phyloP scores from a whole-genome alignment of 2,329 filamentous ascomycete species.

The Calonectria multiphialidica region DNA sequence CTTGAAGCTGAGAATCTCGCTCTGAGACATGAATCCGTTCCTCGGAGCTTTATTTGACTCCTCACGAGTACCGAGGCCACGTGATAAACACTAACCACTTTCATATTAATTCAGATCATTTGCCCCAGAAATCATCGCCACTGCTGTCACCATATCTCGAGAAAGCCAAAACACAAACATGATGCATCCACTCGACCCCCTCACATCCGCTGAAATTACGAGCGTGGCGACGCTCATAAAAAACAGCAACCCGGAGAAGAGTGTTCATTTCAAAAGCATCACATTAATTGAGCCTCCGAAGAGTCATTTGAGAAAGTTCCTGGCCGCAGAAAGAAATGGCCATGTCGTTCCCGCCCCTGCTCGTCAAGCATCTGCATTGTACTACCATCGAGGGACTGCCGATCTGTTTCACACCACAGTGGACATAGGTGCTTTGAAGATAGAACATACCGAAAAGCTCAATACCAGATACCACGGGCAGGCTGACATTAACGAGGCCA shows the following conservation, averaged over 20 bases:
- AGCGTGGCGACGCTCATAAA: background rate
- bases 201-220: conserved; percentile 4
- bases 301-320: conserved; percentile 15
- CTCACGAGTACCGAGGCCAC: no score
- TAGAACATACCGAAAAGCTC: conserved; percentile 18
- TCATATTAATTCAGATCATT: background rate
- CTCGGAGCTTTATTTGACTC: background rate
- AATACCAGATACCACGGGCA: conserved; percentile 16
- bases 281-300: conserved; percentile 26
- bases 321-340: conserved; percentile 16
- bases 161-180: background rate
- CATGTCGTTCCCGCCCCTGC: background rate
- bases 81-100: background rate
- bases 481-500: conserved; percentile 23
- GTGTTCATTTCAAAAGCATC: conserved; percentile 29
- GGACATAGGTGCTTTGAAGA: background rate
- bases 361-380: conserved; percentile 14
- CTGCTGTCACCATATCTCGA: no score
- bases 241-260: background rate
- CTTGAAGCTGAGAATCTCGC: background rate
- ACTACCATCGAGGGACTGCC: conserved; percentile 12
- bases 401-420: conserved; percentile 8
- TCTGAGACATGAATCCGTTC: background rate
- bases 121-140: background rate
- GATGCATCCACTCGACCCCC: conserved; percentile 22